Conservation (phyloP, 2,329 filamentous ascomycete species). For the Penicillium crustosum region DNA sequence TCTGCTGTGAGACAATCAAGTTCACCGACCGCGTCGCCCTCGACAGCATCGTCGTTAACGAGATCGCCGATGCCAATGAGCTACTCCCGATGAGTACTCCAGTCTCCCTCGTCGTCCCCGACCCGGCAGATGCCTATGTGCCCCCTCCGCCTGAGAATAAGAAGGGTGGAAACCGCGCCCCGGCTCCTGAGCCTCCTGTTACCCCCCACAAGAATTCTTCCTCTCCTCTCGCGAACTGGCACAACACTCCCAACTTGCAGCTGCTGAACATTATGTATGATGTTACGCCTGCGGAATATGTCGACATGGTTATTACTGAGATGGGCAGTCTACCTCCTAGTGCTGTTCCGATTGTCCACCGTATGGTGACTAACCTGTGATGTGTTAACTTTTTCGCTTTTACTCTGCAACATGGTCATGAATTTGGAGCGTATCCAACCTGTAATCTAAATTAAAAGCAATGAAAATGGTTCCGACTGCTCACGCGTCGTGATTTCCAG, state of each 20-base stretch:
- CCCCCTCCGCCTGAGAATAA: constrained; percentile 28
- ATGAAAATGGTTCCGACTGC: background rate
- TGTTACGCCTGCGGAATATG: constrained; percentile 81
- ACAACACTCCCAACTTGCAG: constrained; percentile 60
- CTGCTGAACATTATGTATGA: constrained; percentile 82
- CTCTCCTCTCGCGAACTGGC: constrained; percentile 54
- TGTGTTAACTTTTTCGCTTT: background rate
- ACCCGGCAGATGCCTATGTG: constrained; percentile 23
- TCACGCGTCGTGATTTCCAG: background rate
- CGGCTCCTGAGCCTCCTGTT: constrained; percentile 24
- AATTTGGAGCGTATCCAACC: constrained; percentile 1
- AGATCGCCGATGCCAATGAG: constrained; percentile 76
- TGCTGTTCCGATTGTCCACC: constrained; percentile 74
- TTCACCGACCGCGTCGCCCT: constrained; percentile 87
- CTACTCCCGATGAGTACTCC: constrained; percentile 41
- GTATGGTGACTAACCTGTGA: constrained; percentile 52
- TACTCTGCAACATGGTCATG: background rate
- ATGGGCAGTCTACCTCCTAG: constrained; percentile 82
- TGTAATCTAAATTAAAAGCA: constrained; percentile 6
- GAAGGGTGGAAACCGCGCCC: constrained; percentile 34
- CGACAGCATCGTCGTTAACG: constrained; percentile 91
- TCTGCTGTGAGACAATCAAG: constrained; percentile 92
- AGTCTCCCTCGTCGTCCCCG: constrained; percentile 33
- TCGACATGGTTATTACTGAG: constrained; percentile 88
- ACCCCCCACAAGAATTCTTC: constrained; percentile 25